Conservation (phyloP, 2,329 filamentous ascomycete genomes). For the Hirsutella thompsonii region DNA sequence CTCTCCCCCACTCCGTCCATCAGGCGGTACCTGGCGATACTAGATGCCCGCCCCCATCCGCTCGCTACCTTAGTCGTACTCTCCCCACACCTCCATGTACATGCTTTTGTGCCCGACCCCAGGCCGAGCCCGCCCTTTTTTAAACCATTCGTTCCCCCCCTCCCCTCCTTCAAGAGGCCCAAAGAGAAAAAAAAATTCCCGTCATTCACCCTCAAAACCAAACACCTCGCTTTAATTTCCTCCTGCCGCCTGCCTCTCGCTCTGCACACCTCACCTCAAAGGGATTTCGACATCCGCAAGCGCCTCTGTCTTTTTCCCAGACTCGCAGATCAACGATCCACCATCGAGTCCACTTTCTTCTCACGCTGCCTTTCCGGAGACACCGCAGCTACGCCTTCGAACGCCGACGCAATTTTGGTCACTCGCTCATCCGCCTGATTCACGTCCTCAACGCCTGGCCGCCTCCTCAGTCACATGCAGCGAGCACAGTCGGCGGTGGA, state of each 20-base stretch:
- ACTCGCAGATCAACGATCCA: no score
- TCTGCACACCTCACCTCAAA: background rate
- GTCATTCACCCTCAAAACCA: slow-evolving; percentile 7
- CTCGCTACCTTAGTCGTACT: background rate
- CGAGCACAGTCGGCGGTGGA: slow-evolving; percentile 59
- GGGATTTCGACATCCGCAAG: no score
- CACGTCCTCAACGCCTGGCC: background rate
- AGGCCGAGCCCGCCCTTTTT: slow-evolving; percentile 21
- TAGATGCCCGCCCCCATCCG: slow-evolving; percentile 1
- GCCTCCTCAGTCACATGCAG: slow-evolving; percentile 52
- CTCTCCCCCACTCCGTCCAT: background rate
- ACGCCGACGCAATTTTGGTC: no score
- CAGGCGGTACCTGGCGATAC: slow-evolving; percentile 4
- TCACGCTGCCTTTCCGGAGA: no score
- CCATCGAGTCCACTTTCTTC: no score
- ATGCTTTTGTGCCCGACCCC: slow-evolving; percentile 8
- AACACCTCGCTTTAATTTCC: slow-evolving; percentile 3
- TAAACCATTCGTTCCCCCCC: slow-evolving; percentile 13
- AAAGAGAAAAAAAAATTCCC: slow-evolving; percentile 7
- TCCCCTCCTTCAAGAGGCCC: slow-evolving; percentile 5
- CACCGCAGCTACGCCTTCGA: no score
- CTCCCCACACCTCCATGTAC: slow-evolving; percentile 2
- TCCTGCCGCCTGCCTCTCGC: background rate
- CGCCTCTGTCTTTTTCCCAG: background rate
- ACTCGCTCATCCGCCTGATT: background rate